These are phyloP conservation scores for Canna indica DNA, from an alignment of 176 grass and related monocot genomes.

Conservation along the genomic window DNA sequence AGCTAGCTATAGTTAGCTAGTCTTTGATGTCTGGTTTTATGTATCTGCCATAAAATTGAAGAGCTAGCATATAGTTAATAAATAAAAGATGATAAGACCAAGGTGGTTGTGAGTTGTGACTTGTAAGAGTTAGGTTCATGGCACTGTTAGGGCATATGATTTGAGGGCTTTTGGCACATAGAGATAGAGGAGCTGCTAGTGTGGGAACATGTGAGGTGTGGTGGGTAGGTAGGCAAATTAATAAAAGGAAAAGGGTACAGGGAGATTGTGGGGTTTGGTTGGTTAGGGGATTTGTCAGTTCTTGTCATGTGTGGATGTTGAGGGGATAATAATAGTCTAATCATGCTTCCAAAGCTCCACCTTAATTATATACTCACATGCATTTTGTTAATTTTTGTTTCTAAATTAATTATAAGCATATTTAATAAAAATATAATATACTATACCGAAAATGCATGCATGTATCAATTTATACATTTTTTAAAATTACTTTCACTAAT, in stretches of 20 bases:
- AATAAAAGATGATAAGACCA: background rate
- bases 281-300: background rate
- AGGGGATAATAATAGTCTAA: background rate
- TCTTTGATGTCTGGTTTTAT: background rate
- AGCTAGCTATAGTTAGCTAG: no score
- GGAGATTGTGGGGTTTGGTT: background rate
- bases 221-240: background rate
- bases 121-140: background rate
- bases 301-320: background rate
- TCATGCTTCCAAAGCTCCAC: background rate
- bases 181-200: background rate
- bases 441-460: no score
- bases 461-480: no score
- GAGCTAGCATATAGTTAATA: no score
- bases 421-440: no score
- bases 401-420: no score
- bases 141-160: background rate
- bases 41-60: background rate
- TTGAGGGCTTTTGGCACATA: background rate
- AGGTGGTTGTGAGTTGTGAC: background rate
- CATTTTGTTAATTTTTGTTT: no score
- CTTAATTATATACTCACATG: no score
- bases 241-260: background rate
- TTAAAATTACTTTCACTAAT: no score
- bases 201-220: constrained; percentile 6